Percentiles rank a stretch among this genome's conserved stretches.
Conservation (phyloP, 2,329 filamentous ascomycete genomes). For the Pyrenophora graminea region DNA sequence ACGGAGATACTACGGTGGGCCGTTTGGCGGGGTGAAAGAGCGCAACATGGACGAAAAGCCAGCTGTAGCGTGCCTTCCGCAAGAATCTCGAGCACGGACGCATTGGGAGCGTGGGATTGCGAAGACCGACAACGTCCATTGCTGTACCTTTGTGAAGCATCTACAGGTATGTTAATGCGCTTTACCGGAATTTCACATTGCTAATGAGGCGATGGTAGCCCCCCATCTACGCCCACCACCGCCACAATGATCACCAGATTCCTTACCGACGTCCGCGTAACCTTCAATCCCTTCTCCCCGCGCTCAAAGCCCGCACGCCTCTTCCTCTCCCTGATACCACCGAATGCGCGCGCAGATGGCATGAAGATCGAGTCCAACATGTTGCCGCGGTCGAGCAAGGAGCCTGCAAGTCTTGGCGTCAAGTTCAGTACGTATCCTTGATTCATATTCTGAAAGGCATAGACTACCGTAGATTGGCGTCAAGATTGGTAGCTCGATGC, state of each 20-base stretch:
- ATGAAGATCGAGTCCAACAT: slow-evolving; percentile 80
- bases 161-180: not conserved
- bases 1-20: slow-evolving; percentile 35
- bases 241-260: slow-evolving; percentile 79
- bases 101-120: slow-evolving; percentile 10
- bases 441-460: too few relatives aligned
- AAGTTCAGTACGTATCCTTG: slow-evolving; percentile 74
- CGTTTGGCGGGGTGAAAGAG: slow-evolving; percentile 18
- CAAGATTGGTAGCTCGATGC: too few relatives aligned
- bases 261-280: slow-evolving; percentile 80
- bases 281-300: slow-evolving; percentile 89
- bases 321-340: slow-evolving; percentile 83
- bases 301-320: slow-evolving; percentile 81
- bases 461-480: too few relatives aligned
- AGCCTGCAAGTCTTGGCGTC: slow-evolving; percentile 70
- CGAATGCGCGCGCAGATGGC: slow-evolving; percentile 71
- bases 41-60: slow-evolving; percentile 22
- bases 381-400: slow-evolving; percentile 69
- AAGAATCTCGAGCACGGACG: slow-evolving; percentile 29
- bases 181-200: not conserved
- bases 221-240: not conserved
- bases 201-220: not conserved
- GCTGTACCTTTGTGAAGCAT: not conserved
- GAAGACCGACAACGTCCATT: slow-evolving; percentile 5
- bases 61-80: slow-evolving; percentile 15